Percentiles rank a stretch among this genome's conserved stretches.
Evolutionary conservation across 352 stramenopile species (phyloP).

Genomic region (Phytophthora sojae): DNA sequence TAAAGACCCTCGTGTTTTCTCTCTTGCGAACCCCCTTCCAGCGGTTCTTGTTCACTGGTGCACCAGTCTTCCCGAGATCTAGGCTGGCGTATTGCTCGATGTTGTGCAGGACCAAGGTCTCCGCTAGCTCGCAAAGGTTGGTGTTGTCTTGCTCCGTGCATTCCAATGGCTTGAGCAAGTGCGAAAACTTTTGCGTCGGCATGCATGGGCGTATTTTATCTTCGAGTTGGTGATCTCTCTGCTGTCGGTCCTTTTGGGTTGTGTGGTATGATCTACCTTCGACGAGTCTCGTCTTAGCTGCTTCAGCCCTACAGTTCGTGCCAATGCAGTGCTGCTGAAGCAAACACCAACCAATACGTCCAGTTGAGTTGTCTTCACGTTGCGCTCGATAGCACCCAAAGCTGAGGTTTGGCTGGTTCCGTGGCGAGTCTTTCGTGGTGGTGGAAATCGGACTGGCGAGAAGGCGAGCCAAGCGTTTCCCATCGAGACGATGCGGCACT

Average conservation of each 20-base stretch:
- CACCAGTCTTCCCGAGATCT: constrained; percentile 18
- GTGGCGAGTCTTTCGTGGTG: constrained; percentile 14
- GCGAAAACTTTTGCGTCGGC: constrained; percentile 18
- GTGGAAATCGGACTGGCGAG: constrained; percentile 3
- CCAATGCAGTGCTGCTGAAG: constrained; percentile 7
- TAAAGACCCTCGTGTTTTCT: constrained; percentile 33
- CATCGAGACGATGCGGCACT: constrained; percentile 2
- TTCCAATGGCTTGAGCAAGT: constrained; percentile 18
- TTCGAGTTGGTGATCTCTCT: neutral
- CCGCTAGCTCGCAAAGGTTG: constrained; percentile 27
- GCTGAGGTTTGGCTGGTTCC: neutral
- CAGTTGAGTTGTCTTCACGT: constrained; percentile 28
- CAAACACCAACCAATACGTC: constrained; percentile 19
- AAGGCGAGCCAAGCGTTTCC: constrained; percentile 2
- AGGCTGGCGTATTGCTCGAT: constrained; percentile 36
- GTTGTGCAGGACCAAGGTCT: constrained; percentile 40
- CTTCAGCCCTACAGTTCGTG: constrained; percentile 9
- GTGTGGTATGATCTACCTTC: constrained; percentile 6
- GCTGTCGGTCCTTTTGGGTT: constrained; percentile 7
- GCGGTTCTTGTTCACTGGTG: constrained; percentile 17
- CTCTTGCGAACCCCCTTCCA: constrained; percentile 29
- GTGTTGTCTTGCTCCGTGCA: constrained; percentile 23
- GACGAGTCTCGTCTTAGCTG: constrained; percentile 1
- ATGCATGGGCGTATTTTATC: constrained; percentile 1
- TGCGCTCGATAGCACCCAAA: constrained; percentile 4